A percentile compares a stretch with the other conserved stretches of the same genome.
These are phyloP conservation scores for Plasmodium chabaudi DNA, from an alignment of 169 alveolate species.

Conservation along the genomic window DNA sequence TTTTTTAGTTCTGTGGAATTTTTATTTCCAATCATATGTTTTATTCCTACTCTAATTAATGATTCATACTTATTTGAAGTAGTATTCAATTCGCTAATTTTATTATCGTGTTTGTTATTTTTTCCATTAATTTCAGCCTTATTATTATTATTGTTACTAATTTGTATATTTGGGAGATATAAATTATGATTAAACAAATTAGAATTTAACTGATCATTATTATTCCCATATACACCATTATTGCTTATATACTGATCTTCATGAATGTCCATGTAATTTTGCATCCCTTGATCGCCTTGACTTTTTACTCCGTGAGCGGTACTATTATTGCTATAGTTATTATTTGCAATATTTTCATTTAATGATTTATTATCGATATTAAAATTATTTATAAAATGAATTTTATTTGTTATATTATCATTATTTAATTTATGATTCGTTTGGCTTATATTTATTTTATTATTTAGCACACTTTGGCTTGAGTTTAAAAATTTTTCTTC, in stretches of 20 bases:
- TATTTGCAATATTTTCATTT: background rate
- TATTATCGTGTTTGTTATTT: conserved; percentile 14
- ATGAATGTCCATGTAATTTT: background rate
- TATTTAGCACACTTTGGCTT: background rate
- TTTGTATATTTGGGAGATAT: background rate
- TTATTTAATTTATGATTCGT: background rate
- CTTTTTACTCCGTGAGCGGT: background rate
- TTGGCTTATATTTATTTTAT: background rate
- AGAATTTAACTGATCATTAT: background rate
- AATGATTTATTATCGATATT: background rate
- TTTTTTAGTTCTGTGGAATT: conserved; percentile 1
- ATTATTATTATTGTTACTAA: background rate
- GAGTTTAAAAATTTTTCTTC: background rate
- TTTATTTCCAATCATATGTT: conserved; percentile 7
- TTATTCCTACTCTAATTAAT: conserved; percentile 14
- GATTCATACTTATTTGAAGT: conserved; percentile 7
- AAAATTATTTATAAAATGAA: background rate
- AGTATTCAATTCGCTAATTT: background rate
- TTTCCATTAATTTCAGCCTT: conserved; percentile 11
- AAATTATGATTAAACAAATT: background rate
- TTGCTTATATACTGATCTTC: background rate
- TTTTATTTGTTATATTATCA: background rate
- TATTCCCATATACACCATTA: background rate
- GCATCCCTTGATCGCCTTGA: background rate
- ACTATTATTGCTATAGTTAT: background rate